Evolutionary conservation across 768 basidiomycete species (phyloP), one percentile per base, ranked within the genome.

Genomic region (Trametopsis cervina): DNA sequence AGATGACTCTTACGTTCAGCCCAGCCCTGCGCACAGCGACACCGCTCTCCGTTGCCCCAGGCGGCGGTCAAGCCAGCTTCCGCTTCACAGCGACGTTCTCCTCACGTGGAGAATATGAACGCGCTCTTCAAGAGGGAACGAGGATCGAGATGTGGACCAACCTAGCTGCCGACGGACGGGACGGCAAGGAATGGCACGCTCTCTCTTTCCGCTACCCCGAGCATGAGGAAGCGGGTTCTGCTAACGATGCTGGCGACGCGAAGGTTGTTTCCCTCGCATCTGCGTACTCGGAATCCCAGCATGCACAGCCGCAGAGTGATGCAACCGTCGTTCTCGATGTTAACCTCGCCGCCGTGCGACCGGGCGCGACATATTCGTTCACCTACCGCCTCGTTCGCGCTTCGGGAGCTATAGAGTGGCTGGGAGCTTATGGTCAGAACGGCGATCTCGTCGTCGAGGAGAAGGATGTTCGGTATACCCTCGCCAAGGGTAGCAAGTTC

Each of bases 71-170:
- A 37, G 43, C 53, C 29, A 44, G 48, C 33, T 18, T 61, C n/a
- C 33, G 51, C 40, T 63, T 63, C 57, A 53, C 42, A 24, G 60
- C 59, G n/a, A 42, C 53, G 13, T 63, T 60, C 40, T 44, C 50
- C 24, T 55, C 55, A 20, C 56, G 39, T 44, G 56, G 50, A 17
- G 46, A 50, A 15, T 47, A 50, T 44, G 54, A 51, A 25, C 52
- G 57, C 22, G 59, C 60, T n/a, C 46, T 44, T 17, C 7, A 42
- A 25, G 57, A 59, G 22, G 57, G 56, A 21, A 36, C 54, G 26
- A 49, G 54, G 35, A 49, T 64, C 40, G 61, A 64, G 50, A 51
- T 65, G 44, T 65, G 63, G 63, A 58, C 62, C 15, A 54, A 65
- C 52, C 35, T 65, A 11, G 59, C 62, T 4, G 44, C 44, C n/a